Base-by-base conservation (phyloP, 352 stramenopile species). In the Pythium utonaiense region DNA sequence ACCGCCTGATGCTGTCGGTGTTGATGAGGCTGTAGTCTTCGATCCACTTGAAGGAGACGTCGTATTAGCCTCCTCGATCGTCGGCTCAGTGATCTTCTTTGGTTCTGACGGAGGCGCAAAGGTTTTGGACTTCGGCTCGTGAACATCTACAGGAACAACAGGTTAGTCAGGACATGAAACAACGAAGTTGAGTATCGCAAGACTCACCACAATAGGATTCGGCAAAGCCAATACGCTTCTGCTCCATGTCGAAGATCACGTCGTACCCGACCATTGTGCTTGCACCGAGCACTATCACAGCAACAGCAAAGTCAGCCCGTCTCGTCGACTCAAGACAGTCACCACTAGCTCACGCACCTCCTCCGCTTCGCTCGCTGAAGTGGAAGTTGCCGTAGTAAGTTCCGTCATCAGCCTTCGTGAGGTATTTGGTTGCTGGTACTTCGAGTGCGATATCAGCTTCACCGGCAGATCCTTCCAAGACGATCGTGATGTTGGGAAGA, bases 161-260 rank as follows among this genome's bases (percentile, higher is more conserved):
- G 6, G 8, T 1, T 21, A 9, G 22, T 34, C 22, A 34, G 28
- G 10, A 17, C 6, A 17, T 55, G 3, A 9, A 22, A 16, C 28
- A 19, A 36, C 5, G 30, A 6, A 24, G 31, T 30, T 10, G 14
- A 34, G 6, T 28, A 21, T 17, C 3, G 9, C 7, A 52, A 12
- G n/a, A 64, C 61, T 22, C 55, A 93, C 80, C 82, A 55, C 86
- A 95, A 27, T 68, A 36, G 3, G 86, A 82, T 33, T 88, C 71
- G 3, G 83, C 86, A 73, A 95, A 95, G 13, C 82, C 86, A 3
- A 95, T 55, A n/a, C 82, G 79, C 6, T 85, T 75, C 59, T 77
- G 79, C 51, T 91, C 84, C 33, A 66, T 62, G 62, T 95, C 86
- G 57, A 95, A 95, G 19, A 95, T 86, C n/a, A 93, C 84, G 25